Base-by-base conservation (phyloP, 2,329 filamentous ascomycete species). In the Exophiala oligosperma region DNA sequence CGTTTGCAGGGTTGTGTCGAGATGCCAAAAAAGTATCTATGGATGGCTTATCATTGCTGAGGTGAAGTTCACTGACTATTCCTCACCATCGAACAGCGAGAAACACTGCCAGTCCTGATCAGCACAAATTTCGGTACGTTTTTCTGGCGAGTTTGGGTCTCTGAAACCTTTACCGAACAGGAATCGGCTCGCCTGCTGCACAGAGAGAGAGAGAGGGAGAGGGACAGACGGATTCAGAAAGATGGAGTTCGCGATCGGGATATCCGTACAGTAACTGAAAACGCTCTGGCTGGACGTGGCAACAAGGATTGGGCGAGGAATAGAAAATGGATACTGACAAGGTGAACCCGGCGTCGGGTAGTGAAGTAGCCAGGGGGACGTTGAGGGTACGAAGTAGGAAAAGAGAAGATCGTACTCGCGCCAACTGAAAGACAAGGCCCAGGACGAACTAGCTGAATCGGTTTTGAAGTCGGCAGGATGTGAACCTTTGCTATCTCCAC, bases 31-130 rank as follows among this genome's bases (percentile, higher is more conserved):
- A 9, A 17, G 32, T 48, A 26, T 48, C 46, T 48, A 48, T 48
- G 46, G 46, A 9, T 48, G 24, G 46, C 46, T 48, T 48, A 32
- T 48, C 46, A 48, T 48, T n/a, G 23, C 21, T 21, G 40, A 43
- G 40, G 40, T 9, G 40, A 43, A 43, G 4, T 43, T 43, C n/a
- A 43, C 40, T 43, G 11, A 43, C 14, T 43, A 11, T 43, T 43
- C 40, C 40, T 43, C 40, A 11, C 21, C 5, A 43, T 17, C 21
- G 11, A 17, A 23, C 40, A 43, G 40, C 21, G 40, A 43, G 40
- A 43, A 17, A 43, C 40, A 43, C 6, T 23, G 14, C 14, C 40
- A 9, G 6, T 23, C 40, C 14, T 17, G n/a, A 43, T 43, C 14
- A 23, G 6, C 32, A 17, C 40, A 43, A 40, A 21, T 43, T 4